Conservation (phyloP, 2,329 filamentous ascomycete genomes). For the Aphanoascus verrucosus region DNA sequence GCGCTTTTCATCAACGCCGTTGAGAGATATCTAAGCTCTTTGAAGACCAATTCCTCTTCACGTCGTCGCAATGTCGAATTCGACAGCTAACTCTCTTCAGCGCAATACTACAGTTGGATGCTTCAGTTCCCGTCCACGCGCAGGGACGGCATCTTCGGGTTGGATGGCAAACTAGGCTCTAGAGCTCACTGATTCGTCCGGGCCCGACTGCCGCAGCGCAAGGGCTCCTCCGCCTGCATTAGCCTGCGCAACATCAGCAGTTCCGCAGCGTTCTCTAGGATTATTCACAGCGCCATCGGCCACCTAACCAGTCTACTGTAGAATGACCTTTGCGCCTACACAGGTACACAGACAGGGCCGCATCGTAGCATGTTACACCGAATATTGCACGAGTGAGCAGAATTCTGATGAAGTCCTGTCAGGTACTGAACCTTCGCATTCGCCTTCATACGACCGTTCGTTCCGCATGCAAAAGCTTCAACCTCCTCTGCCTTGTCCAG, state of each 20-base stretch:
- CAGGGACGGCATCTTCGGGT: constrained; percentile 1
- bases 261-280: background rate
- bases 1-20: no score
- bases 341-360: no score
- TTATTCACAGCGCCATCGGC: background rate
- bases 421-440: background rate
- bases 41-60: no score
- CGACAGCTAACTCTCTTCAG: no score
- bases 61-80: no score
- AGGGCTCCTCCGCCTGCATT: background rate
- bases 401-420: no score
- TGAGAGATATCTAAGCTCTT: no score
- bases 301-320: background rate
- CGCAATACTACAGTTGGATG: no score
- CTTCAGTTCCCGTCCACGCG: background rate
- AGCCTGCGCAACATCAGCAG: background rate
- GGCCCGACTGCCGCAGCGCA: background rate
- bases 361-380: no score
- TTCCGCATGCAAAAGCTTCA: background rate
- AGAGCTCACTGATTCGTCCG: constrained; percentile 1
- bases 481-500: background rate
- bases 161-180: constrained; percentile 6
- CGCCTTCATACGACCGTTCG: background rate
- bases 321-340: no score
- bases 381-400: no score